Percentiles rank a stretch among this genome's conserved stretches.
Evolutionary conservation across 164 flowering plant species (phyloP).

Genomic region (Kingdonia uniflora): DNA sequence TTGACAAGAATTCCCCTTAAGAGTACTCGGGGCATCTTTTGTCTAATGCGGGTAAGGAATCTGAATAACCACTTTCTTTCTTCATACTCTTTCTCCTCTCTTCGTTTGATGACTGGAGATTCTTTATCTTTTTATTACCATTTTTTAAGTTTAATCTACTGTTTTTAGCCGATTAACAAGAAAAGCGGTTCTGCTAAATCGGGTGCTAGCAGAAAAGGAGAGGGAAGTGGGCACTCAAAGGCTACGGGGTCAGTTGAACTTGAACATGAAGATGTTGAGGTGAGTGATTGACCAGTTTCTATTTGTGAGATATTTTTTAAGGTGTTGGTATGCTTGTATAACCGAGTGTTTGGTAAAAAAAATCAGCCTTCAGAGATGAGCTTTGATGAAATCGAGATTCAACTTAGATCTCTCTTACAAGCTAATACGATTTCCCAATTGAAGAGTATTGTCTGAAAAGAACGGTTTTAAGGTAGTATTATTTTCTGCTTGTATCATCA

Average conservation of each 20-base stretch:
- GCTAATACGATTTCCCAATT: slow-evolving; percentile 67
- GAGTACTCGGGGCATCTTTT: not conserved
- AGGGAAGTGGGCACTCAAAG: slow-evolving; percentile 46
- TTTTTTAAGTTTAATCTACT: slow-evolving; percentile 4
- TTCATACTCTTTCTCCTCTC: not conserved
- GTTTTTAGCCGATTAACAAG: slow-evolving; percentile 42
- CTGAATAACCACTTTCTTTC: no score
- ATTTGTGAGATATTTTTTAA: no score
- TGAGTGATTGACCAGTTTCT: slow-evolving; percentile 10
- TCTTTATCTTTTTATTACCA: slow-evolving; percentile 6
- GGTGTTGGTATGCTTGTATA: no score
- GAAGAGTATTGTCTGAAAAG: slow-evolving; percentile 96
- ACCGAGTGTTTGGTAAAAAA: slow-evolving; percentile 1
- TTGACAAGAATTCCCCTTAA: not conserved
- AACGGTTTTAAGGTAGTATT: slow-evolving; percentile 78
- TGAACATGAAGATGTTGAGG: slow-evolving; percentile 92
- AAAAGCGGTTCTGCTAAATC: slow-evolving; percentile 53
- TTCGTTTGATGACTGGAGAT: not conserved
- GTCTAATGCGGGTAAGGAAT: no score
- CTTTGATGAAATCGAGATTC: slow-evolving; percentile 92
- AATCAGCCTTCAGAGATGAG: slow-evolving; percentile 93
- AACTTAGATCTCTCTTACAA: slow-evolving; percentile 60
- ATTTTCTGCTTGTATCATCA: no score
- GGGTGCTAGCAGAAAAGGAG: slow-evolving; percentile 51
- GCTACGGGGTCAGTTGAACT: slow-evolving; percentile 35